Evolutionary conservation across 352 stramenopile genomes (phyloP).

Genomic region (Thraustochytrium sp.): DNA sequence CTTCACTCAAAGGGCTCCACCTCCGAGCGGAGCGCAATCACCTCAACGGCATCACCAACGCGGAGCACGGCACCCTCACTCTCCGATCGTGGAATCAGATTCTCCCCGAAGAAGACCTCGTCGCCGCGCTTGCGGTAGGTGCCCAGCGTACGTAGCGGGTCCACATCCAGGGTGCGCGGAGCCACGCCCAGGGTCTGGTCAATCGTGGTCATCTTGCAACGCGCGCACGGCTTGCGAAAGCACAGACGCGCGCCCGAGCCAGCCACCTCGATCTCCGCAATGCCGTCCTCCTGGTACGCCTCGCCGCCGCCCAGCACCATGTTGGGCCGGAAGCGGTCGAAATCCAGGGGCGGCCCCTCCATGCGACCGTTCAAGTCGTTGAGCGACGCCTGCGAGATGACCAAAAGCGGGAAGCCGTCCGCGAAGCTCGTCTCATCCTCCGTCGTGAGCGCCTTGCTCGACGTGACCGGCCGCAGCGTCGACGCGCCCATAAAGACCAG

Average conservation of each 20-base stretch:
- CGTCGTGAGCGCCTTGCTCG: not conserved
- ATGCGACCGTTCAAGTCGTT: constrained; percentile 8
- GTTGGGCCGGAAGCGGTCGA: constrained; percentile 27
- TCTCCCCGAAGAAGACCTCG: constrained; percentile 15
- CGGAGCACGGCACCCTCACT: not conserved
- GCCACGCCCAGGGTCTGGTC: not conserved
- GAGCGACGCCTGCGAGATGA: constrained; percentile 16
- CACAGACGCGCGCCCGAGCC: not conserved
- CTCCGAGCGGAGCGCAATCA: not conserved
- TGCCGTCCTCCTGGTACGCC: not conserved
- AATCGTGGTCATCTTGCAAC: constrained; percentile 34
- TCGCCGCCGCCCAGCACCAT: not conserved
- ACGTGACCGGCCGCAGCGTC: not conserved
- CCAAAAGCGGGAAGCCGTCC: constrained; percentile 30
- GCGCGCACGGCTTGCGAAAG: constrained; percentile 22
- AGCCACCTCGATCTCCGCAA: not conserved
- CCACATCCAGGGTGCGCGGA: not conserved
- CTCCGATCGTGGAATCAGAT: not conserved
- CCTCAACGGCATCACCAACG: not conserved
- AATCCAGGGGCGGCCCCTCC: not conserved
- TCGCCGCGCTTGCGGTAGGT: not conserved
- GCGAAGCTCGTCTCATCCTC: not conserved
- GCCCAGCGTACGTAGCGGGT: not conserved
- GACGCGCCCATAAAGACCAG: constrained; percentile 2
- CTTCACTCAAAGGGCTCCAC: not conserved